Conservation (phyloP, 1,139 yeast species). For the Yamadazyma taylorii region DNA sequence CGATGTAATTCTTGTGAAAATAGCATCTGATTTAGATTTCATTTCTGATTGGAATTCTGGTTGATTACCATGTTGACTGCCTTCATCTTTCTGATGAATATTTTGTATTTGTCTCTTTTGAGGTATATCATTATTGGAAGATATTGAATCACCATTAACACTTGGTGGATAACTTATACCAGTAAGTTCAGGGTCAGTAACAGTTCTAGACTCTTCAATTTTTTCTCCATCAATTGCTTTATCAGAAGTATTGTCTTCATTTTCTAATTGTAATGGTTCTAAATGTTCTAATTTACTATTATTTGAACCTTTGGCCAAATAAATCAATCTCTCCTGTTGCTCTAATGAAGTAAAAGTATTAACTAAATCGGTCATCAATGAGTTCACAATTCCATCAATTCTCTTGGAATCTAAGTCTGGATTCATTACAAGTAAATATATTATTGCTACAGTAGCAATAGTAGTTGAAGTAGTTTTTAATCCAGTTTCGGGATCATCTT, state of each 20-base stretch:
- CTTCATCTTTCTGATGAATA: not conserved
- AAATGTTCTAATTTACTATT: slow-evolving; percentile 1
- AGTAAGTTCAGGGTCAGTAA: not conserved
- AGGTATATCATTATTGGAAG: not conserved
- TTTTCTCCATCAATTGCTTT: not conserved
- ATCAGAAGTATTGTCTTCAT: not conserved
- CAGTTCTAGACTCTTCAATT: not conserved
- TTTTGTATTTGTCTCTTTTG: not conserved
- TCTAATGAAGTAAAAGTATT: slow-evolving; percentile 24
- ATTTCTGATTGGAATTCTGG: not conserved
- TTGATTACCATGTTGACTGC: not conserved
- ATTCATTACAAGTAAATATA: slow-evolving; percentile 13
- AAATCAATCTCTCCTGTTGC: slow-evolving; percentile 31
- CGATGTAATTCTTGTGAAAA: slow-evolving; percentile 2
- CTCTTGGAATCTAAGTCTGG: slow-evolving; percentile 15
- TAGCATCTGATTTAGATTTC: slow-evolving; percentile 3
- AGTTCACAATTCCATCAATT: slow-evolving; percentile 20
- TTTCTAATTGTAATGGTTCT: not conserved
- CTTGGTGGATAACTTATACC: not conserved
- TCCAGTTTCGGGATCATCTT: slow-evolving; percentile 37
- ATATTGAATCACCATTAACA: too few relatives aligned
- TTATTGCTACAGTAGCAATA: slow-evolving; percentile 14
- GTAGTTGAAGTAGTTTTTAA: slow-evolving; percentile 38
- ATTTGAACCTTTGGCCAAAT: slow-evolving; percentile 32
- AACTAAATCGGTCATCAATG: slow-evolving; percentile 22